Conservation (phyloP, 2,329 filamentous ascomycete genomes). For the Capronia coronata region DNA sequence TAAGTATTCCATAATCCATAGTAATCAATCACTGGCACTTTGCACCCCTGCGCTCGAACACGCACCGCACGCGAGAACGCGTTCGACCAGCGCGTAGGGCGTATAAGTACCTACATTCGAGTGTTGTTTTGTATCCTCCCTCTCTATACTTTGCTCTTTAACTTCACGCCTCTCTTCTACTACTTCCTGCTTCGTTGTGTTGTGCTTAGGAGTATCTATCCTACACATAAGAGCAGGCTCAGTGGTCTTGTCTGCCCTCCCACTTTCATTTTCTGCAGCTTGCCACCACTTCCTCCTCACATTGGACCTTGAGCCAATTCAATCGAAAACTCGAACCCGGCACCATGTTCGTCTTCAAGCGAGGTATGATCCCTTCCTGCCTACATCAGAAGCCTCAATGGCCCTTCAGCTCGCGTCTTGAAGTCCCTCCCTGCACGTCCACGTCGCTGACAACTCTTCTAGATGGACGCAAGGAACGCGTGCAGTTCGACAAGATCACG, state of each 20-base stretch:
- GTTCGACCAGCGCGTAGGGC: conserved; percentile 7
- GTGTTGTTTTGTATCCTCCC: conserved; percentile 4
- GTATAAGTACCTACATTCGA: not conserved
- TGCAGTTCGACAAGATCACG: conserved; percentile 99
- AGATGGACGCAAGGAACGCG: conserved; percentile 99
- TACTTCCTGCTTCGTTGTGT: conserved; percentile 19
- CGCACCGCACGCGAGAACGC: conserved; percentile 2
- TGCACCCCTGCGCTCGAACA: not conserved
- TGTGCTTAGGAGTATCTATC: conserved; percentile 7
- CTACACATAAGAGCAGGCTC: conserved; percentile 11
- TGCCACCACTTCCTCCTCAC: conserved; percentile 1
- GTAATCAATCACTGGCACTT: too few species aligned
- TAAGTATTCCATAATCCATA: too few species aligned
- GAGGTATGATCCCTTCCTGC: conserved; percentile 44
- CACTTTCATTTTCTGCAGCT: not conserved
- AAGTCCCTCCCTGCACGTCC: conserved; percentile 12
- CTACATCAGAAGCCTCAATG: conserved; percentile 15
- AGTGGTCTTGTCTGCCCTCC: not conserved
- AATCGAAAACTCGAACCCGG: not conserved
- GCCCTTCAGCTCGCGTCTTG: not conserved
- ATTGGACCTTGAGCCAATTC: too few species aligned
- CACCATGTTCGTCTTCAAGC: conserved; percentile 57
- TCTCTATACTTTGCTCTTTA: conserved; percentile 10
- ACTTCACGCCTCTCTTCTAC: not conserved
- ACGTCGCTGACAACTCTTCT: conserved; percentile 24